Evolutionary conservation across 2,329 filamentous ascomycete genomes (phyloP), one percentile per base, ranked within the genome.

Genomic region (Orbilia javanica): DNA sequence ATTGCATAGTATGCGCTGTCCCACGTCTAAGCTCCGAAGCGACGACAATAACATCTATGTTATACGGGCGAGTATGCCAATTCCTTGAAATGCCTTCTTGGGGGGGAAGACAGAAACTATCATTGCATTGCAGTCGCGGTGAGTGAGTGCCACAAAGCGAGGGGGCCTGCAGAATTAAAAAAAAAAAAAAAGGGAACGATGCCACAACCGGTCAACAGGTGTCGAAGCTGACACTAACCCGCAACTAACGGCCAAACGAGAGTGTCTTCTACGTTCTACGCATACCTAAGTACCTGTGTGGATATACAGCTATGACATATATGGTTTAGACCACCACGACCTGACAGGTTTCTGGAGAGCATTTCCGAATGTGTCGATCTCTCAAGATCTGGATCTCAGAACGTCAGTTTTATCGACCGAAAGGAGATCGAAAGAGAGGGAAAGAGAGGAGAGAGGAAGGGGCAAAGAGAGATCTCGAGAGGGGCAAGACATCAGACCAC

Each of bases 61-160:
- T n/a, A n/a, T n/a, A n/a, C n/a, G n/a, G n/a, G n/a, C n/a, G n/a
- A n/a, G n/a, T n/a, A 20, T 36, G 29, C 27, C n/a, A 52, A 4
- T 52, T 31, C 29, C n/a, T 44, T 55, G 53, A 52, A 34, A 39
- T 48, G 42, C 44, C n/a, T n/a, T 18, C 46, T 36, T 15, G 27
- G 42, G 39, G 42, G 4, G n/a, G n/a, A n/a, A n/a, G n/a, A n/a
- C n/a, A n/a, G n/a, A 20, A 46, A 22, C 36, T 29, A 44, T 29
- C n/a, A 52, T 20, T 67, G n/a, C n/a, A n/a, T n/a, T n/a, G n/a
- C n/a, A n/a, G n/a, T 52, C 29, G 29, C 52, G 1, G 44, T 48
- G 34, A 64, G 44, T 48, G 34, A 64, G 44, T 65, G 68, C 29
- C 68, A 65, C 57, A 53, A 72, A 72, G 68, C 57, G 46, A 72